Percentiles rank a stretch among this genome's conserved stretches.
phyloP scores from a whole-genome alignment of 257 asterid genomes.

The Fraxinus excelsior region DNA sequence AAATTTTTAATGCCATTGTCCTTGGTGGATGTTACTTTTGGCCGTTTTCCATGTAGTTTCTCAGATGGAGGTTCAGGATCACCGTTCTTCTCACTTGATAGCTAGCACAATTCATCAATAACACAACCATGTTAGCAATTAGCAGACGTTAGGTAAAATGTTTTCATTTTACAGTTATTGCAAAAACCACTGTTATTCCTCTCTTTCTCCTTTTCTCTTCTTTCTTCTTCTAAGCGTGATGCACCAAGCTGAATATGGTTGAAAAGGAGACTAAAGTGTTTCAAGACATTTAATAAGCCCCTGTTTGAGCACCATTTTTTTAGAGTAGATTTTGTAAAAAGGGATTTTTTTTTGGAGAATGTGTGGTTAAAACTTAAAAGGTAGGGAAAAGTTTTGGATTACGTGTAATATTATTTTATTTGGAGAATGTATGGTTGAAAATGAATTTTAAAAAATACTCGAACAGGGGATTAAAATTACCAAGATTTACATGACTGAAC shows the following conservation, averaged over 20 bases:
- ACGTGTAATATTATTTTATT: too few species aligned
- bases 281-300: neutral
- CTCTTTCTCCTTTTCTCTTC: neutral
- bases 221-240: neutral
- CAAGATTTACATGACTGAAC: neutral
- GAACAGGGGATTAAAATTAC: neutral
- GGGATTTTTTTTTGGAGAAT: too few species aligned
- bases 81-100: slow-evolving; percentile 24
- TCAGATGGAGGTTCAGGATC: slow-evolving; percentile 32
- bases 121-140: slow-evolving; percentile 1
- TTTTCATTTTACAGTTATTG: neutral
- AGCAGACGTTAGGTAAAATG: neutral
- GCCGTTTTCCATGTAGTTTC: slow-evolving; percentile 34
- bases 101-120: slow-evolving; percentile 16
- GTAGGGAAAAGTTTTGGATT: too few species aligned
- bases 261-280: neutral
- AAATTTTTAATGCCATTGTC: slow-evolving; percentile 14
- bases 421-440: too few species aligned
- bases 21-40: slow-evolving; percentile 29
- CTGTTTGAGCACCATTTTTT: too few species aligned
- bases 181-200: neutral
- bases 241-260: neutral
- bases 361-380: too few species aligned
- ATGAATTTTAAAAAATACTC: neutral
- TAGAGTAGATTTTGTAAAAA: too few species aligned